These are phyloP conservation scores for Saturnispora sanitii DNA, from an alignment of 805 yeast species.

Conservation along the genomic window DNA sequence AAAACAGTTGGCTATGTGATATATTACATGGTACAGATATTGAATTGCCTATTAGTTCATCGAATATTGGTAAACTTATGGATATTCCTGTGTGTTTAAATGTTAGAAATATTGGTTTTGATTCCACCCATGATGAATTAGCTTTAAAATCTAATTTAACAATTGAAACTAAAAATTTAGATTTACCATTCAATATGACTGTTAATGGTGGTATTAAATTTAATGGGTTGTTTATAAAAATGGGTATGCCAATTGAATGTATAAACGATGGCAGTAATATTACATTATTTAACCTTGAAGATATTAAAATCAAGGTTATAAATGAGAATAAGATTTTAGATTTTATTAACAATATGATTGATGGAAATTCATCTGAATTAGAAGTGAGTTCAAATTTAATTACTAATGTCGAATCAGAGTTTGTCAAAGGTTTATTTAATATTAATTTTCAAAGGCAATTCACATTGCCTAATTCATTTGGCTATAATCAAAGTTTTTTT, in stretches of 20 bases:
- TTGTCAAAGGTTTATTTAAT: slow-evolving; percentile 7
- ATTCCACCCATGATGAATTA: too few species aligned
- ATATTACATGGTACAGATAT: slow-evolving; percentile 2
- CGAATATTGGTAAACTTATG: neutral
- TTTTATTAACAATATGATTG: neutral
- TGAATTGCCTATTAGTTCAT: neutral
- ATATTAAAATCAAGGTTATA: neutral
- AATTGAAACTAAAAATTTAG: too few species aligned
- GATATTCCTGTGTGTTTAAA: neutral
- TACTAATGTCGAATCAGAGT: slow-evolving; percentile 4
- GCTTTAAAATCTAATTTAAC: too few species aligned
- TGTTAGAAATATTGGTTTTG: too few species aligned
- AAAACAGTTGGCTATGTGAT: slow-evolving; percentile 6
- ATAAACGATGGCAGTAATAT: neutral
- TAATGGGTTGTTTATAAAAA: neutral
- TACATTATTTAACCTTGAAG: neutral
- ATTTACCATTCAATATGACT: too few species aligned
- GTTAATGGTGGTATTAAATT: neutral
- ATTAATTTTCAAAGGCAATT: neutral
- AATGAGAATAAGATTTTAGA: slow-evolving; percentile 1
- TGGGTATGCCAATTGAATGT: neutral
- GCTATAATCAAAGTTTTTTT: neutral
- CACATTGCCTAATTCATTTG: neutral
- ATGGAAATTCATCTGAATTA: neutral
- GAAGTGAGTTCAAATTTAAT: neutral